A percentile compares a stretch with the other conserved stretches of the same genome.
These are phyloP conservation scores for Austroboletus eburneus DNA, from an alignment of 768 basidiomycete genomes.

Conservation along the genomic window DNA sequence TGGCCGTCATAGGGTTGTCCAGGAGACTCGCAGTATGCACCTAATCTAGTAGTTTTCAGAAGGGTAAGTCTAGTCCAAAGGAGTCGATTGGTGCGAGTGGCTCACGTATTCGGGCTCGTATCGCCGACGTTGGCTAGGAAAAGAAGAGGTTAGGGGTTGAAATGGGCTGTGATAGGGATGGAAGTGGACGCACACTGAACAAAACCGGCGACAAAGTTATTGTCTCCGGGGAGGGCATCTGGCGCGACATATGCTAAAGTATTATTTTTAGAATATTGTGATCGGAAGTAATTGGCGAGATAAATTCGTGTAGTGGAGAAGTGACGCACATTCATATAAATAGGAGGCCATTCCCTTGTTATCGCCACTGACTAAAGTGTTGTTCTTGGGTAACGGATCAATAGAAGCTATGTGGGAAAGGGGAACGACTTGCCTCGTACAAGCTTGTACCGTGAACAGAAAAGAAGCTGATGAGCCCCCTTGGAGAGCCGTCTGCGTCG, in stretches of 20 bases:
- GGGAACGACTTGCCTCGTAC: slow-evolving; percentile 49
- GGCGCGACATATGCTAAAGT: slow-evolving; percentile 59
- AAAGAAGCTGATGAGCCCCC: slow-evolving; percentile 72
- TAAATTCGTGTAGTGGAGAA: neutral
- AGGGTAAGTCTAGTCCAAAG: too few species aligned
- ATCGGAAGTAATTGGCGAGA: too few species aligned
- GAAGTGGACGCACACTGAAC: slow-evolving; percentile 51
- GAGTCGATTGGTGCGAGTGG: too few species aligned
- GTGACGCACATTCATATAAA: slow-evolving; percentile 60
- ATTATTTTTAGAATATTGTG: neutral
- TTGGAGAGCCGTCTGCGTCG: slow-evolving; percentile 50
- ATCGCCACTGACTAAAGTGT: slow-evolving; percentile 74
- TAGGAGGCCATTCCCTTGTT: slow-evolving; percentile 87
- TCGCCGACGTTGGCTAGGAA: slow-evolving; percentile 74
- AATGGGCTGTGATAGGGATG: neutral
- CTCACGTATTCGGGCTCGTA: slow-evolving; percentile 76
- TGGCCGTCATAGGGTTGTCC: slow-evolving; percentile 64
- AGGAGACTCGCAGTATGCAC: slow-evolving; percentile 75
- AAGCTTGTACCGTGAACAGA: slow-evolving; percentile 77
- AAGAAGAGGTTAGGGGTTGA: too few species aligned
- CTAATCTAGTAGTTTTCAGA: slow-evolving; percentile 38
- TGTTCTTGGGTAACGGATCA: slow-evolving; percentile 47
- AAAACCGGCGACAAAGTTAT: slow-evolving; percentile 71
- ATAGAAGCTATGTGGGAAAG: too few species aligned
- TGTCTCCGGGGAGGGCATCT: slow-evolving; percentile 59